These are phyloP conservation scores for Alloteropsis angusta DNA, from an alignment of 202 grass and related monocot species.

Conservation along the genomic window DNA sequence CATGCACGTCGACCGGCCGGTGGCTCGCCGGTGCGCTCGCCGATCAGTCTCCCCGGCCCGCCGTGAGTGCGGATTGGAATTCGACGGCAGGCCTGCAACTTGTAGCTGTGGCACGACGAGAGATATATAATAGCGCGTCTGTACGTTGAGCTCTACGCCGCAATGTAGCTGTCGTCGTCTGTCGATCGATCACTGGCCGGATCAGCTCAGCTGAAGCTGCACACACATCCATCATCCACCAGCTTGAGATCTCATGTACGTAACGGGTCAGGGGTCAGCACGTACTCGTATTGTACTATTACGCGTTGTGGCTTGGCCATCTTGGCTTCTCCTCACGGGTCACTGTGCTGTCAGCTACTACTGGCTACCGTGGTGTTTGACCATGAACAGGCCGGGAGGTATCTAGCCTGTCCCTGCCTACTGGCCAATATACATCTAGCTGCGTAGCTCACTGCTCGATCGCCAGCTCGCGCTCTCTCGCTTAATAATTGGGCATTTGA, in stretches of 20 bases:
- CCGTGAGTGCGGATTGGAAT: slow-evolving; percentile 38
- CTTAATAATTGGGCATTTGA: slow-evolving; percentile 26
- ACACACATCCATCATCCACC: background rate
- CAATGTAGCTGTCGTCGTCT: slow-evolving; percentile 1
- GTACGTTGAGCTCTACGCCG: background rate
- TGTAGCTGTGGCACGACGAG: background rate
- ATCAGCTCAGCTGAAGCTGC: background rate
- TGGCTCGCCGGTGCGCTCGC: slow-evolving; percentile 22
- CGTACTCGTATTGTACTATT: no score
- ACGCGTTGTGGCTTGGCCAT: background rate
- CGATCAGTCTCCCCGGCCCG: slow-evolving; percentile 13
- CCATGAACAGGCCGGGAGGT: slow-evolving; percentile 7
- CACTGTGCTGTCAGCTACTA: slow-evolving; percentile 11
- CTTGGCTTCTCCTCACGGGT: slow-evolving; percentile 7
- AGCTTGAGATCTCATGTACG: background rate
- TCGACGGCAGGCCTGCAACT: slow-evolving; percentile 17
- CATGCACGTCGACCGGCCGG: slow-evolving; percentile 29
- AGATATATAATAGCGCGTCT: background rate
- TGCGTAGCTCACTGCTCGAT: background rate
- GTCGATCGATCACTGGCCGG: no score
- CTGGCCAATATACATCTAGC: background rate
- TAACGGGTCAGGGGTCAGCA: background rate
- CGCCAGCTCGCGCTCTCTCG: background rate
- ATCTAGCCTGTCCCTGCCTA: slow-evolving; percentile 2
- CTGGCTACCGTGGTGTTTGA: slow-evolving; percentile 15